Percentiles rank a stretch among this genome's conserved stretches.
Evolutionary conservation across 2,329 filamentous ascomycete genomes (phyloP).

Genomic region (Claviceps humidiphila): DNA sequence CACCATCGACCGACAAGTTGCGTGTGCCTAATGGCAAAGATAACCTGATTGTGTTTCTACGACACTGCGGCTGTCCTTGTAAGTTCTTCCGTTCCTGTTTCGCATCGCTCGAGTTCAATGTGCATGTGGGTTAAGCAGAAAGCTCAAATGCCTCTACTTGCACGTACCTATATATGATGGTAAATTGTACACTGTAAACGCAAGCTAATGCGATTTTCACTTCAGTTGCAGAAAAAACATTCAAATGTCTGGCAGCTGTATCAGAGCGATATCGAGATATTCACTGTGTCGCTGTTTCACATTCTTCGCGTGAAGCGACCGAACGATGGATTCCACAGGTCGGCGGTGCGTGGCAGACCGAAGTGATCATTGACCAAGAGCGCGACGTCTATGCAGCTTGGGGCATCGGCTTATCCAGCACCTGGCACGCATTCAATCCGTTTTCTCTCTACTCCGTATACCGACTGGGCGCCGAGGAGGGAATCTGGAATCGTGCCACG

Average conservation of each 20-base stretch:
- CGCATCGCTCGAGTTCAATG: background rate
- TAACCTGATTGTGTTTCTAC: constrained; percentile 51
- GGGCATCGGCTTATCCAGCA: constrained; percentile 48
- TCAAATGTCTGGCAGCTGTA: constrained; percentile 37
- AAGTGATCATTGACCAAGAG: constrained; percentile 46
- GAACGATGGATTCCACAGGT: constrained; percentile 43
- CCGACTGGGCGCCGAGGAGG: constrained; percentile 45
- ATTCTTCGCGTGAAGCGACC: constrained; percentile 39
- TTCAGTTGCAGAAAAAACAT: constrained; percentile 55
- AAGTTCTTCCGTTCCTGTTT: constrained; percentile 17
- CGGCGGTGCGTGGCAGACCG: constrained; percentile 42
- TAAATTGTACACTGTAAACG: too few relatives aligned
- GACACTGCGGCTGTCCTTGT: constrained; percentile 67
- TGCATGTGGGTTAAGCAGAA: too few relatives aligned
- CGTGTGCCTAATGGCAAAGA: constrained; percentile 40
- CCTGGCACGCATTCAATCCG: constrained; percentile 51
- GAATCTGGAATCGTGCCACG: constrained; percentile 52
- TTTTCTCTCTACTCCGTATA: constrained; percentile 43
- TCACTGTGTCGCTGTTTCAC: constrained; percentile 49
- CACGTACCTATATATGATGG: too few relatives aligned
- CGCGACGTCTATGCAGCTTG: constrained; percentile 49
- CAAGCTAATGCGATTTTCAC: too few relatives aligned
- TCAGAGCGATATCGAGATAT: constrained; percentile 36
- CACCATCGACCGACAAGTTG: constrained; percentile 40
- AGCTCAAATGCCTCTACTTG: too few relatives aligned